Evolutionary conservation across 306 rosid genomes (phyloP).

Genomic region (Corylus avellana): DNA sequence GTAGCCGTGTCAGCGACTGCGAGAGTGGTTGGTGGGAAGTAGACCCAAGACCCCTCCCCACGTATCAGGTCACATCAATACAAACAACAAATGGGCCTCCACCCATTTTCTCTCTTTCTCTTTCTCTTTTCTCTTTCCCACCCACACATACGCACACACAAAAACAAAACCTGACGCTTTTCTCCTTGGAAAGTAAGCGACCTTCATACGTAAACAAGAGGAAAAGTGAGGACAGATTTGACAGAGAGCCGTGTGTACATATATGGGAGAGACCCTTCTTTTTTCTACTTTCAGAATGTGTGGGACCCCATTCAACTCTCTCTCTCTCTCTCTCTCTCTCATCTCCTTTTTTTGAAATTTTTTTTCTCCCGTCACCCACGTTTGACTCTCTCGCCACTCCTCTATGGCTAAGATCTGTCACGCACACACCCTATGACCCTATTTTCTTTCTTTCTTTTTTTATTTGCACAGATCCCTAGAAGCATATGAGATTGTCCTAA

Average conservation of each 20-base stretch:
- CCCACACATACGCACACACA: no score
- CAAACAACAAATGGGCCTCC: not conserved
- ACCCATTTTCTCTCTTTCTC: no score
- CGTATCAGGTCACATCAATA: not conserved
- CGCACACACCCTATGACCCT: not conserved
- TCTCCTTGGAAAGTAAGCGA: not conserved
- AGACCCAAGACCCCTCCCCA: not conserved
- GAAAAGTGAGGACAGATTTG: not conserved
- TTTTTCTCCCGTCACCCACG: slow-evolving; percentile 11
- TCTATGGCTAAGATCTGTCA: not conserved
- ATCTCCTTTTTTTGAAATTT: no score
- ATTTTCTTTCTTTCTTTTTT: not conserved
- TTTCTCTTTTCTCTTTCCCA: not conserved
- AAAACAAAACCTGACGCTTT: not conserved
- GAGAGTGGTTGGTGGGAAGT: not conserved
- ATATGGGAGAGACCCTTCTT: not conserved
- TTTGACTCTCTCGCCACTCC: slow-evolving; percentile 12
- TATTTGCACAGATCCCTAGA: slow-evolving; percentile 20
- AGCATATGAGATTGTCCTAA: slow-evolving; percentile 8
- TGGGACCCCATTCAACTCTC: not conserved
- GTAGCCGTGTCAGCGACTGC: not conserved
- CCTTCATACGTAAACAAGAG: not conserved
- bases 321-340: not conserved
- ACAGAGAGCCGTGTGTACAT: not conserved
- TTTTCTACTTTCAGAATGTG: not conserved